Evolutionary conservation across 257 asterid genomes (phyloP), one percentile per base, ranked within the genome.

Genomic region (Scutellaria barbata): DNA sequence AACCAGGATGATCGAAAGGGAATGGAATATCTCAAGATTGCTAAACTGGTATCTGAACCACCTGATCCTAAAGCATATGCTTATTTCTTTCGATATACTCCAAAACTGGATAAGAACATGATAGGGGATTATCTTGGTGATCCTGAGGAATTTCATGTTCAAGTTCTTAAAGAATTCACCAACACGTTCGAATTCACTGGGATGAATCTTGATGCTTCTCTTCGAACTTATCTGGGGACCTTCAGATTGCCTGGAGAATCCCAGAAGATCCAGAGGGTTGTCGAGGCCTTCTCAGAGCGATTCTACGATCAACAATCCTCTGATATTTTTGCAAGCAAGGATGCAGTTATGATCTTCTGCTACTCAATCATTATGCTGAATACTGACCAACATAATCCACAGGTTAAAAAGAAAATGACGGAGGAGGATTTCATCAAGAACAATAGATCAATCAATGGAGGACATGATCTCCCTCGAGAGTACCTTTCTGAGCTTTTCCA

Each of bases 391-490:
- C 99, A 95, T 65, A 95, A 95, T 52, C 95, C 96, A 5, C 99
- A 95, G 71, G 99, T 95, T 66, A 95, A 89, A 85, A 95, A 92
- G 84, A 95, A 88, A 66, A 95, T 95, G 99, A 83, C 98, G 1
- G 99, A 91, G 60, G 99, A 95, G 47, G 99, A 95, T 41, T 95
- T 95, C 81, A 89, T 95, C 17, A 78, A 81, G 64, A 95, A 95
- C 76, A 89, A 91, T 25, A 75, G 98, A 63, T 77, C 84, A 6
- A 95, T 95, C 47, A 92, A 95, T 51, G 96, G 86, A 12, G 99
- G 98, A 37, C 81, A 72, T 10, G 98, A 95, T 79, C 93, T 95
- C 41, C 99, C 99, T 0, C 76, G 92, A n/a, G 98, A 91, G 51
- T 92, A 95, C 67, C 83, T 95, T 1, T 88, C 92, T 0, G 95